Evolutionary conservation across 768 basidiomycete genomes (phyloP), one percentile per base, ranked within the genome.

Genomic region (Rhodotorula taiwanensis): DNA sequence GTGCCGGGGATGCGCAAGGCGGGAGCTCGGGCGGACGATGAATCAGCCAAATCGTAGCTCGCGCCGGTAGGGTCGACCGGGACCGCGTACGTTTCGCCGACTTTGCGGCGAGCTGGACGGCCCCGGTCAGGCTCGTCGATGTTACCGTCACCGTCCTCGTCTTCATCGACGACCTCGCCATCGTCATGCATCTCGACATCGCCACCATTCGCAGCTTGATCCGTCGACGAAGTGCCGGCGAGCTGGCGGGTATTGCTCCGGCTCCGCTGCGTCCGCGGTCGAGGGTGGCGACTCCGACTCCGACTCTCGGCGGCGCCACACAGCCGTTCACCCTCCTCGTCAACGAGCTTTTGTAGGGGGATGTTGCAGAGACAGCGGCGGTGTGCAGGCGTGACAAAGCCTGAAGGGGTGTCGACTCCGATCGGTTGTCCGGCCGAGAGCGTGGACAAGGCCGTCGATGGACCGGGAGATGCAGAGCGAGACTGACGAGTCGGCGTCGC

Each of bases 361-460:
- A 56, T 58, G 43, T 67, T 67, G 56, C 66, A 67, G 3, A 67
- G 50, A 28, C 66, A 67, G 11, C 66, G 60, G 21, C 66, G 66
- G 49, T 67, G 60, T 53, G 62, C 58, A 5, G 66, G 66, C 16
- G 43, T 50, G 42, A 67, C 33, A 23, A 21, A n/a, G 6, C 58
- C 58, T 15, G 43, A 44, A 9, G 58, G 55, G 2, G 58, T 34
- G 49, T 60, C 53, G 49, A 65, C 21, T 4, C 57, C 57, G 49
- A 58, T 34, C 2, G 39, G 14, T 4, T 11, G 5, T 16, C 57
- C 57, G 15, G 28, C 41, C 21, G 30, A 42, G 39, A 30, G 49
- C 0, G 49, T 43, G 28, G 57, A 20, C 25, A 41, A 18, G 39
- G 36, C 27, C 14, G 27, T 4, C 2, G 39, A 11, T 2, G 49